These are phyloP conservation scores for Senna siamea DNA, from an alignment of 306 rosid genomes.

Conservation along the genomic window DNA sequence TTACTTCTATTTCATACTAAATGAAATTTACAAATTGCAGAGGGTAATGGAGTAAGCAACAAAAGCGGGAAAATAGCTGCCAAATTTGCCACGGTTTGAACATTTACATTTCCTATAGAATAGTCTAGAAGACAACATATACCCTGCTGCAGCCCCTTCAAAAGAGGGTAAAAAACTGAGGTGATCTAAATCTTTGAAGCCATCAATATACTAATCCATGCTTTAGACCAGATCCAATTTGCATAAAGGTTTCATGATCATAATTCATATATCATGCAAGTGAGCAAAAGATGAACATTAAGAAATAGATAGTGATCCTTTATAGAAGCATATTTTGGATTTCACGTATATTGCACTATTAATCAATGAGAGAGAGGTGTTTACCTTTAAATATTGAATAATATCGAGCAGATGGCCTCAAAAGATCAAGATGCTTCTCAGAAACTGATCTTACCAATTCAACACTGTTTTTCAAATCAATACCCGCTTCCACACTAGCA, in stretches of 20 bases:
- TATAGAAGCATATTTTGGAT: background rate
- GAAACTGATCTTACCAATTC: conserved; percentile 67
- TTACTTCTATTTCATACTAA: conserved; percentile 14
- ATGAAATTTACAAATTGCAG: background rate
- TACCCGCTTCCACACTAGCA: conserved; percentile 47
- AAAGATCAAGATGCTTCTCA: conserved; percentile 72
- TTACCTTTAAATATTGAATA: conserved; percentile 76
- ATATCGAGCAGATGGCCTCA: conserved; percentile 81
- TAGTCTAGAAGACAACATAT: conserved; percentile 9
- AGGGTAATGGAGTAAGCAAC: conserved; percentile 20
- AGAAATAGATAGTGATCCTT: conserved; percentile 1
- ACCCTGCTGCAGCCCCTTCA: background rate
- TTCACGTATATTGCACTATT: background rate
- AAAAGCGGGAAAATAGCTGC: background rate
- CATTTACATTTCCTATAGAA: conserved; percentile 5
- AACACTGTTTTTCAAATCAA: conserved; percentile 52
- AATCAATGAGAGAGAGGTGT: background rate
- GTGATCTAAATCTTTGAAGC: background rate
- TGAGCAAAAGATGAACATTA: conserved; percentile 1
- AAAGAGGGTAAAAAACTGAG: background rate
- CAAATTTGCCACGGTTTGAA: conserved; percentile 23
- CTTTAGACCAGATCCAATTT: conserved; percentile 12
- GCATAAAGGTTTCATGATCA: background rate
- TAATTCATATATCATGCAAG: conserved; percentile 9
- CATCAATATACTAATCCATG: conserved; percentile 33